phyloP scores from a whole-genome alignment of 1,284 basidiomycete genomes.

The Neonothopanus nambi region DNA sequence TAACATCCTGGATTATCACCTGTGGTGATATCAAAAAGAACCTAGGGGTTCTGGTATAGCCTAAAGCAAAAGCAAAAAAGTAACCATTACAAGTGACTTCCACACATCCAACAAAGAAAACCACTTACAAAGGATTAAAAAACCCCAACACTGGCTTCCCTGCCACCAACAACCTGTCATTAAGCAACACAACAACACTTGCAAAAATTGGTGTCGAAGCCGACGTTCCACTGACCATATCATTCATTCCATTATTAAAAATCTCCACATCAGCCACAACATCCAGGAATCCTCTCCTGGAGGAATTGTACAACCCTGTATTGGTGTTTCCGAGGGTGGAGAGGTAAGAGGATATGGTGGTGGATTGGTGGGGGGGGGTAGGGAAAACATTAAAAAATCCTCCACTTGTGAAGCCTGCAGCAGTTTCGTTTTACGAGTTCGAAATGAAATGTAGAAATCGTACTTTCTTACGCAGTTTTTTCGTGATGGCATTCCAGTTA shows the following conservation, averaged over 20 bases:
- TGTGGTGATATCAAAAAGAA: no score
- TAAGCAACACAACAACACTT: constrained; percentile 40
- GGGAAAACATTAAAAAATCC: constrained; percentile 44
- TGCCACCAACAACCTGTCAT: constrained; percentile 35
- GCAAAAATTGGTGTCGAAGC: constrained; percentile 42
- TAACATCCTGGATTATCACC: no score
- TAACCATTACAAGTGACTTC: no score
- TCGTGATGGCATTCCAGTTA: no score
- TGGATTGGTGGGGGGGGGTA: constrained; percentile 35
- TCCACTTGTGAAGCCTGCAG: constrained; percentile 37
- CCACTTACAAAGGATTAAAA: constrained; percentile 38
- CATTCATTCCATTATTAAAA: constrained; percentile 32
- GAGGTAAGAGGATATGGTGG: constrained; percentile 27
- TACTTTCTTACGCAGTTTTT: no score
- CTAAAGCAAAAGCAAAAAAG: no score
- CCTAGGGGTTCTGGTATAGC: no score
- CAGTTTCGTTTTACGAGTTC: constrained; percentile 29
- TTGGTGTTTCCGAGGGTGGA: no score
- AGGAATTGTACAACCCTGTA: no score
- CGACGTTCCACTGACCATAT: constrained; percentile 41
- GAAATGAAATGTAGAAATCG: no score
- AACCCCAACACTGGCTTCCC: constrained; percentile 40
- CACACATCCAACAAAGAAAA: constrained; percentile 47
- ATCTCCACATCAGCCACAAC: constrained; percentile 39
- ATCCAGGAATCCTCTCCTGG: no score